These are phyloP conservation scores for Kurtzmaniella fragi DNA, from an alignment of 805 yeast species.

Conservation along the genomic window DNA sequence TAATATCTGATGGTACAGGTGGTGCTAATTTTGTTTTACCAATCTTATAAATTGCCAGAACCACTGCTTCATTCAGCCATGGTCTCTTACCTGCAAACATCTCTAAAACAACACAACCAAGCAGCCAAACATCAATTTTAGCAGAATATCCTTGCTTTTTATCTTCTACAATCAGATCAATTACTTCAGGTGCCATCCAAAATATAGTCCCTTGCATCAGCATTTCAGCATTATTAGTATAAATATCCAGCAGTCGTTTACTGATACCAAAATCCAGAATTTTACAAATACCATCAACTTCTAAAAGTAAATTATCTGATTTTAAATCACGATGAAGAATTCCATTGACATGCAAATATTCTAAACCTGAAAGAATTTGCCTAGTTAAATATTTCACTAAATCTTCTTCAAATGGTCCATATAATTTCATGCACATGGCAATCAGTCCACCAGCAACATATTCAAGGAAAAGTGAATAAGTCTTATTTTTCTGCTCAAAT, in stretches of 20 bases:
- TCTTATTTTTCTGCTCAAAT: constrained; percentile 69
- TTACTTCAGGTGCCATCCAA: constrained; percentile 99
- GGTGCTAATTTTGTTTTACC: constrained; percentile 90
- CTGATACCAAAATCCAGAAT: constrained; percentile 97
- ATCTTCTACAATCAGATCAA: constrained; percentile 71
- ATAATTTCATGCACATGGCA: constrained; percentile 73
- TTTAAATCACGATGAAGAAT: constrained; percentile 91
- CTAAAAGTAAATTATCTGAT: constrained; percentile 86
- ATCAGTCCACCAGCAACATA: constrained; percentile 98
- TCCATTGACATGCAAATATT: constrained; percentile 84
- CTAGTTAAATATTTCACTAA: constrained; percentile 66
- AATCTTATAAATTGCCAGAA: constrained; percentile 85
- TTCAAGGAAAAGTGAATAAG: constrained; percentile 84
- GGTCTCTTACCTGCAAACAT: constrained; percentile 98
- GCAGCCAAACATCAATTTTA: constrained; percentile 95
- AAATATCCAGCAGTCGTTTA: constrained; percentile 68
- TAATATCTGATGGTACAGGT: constrained; percentile 90
- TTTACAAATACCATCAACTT: constrained; percentile 89
- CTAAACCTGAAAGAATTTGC: constrained; percentile 78
- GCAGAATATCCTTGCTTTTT: constrained; percentile 92
- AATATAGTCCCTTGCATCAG: constrained; percentile 98
- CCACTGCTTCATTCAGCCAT: constrained; percentile 94
- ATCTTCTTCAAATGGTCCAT: constrained; percentile 80
- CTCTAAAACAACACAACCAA: constrained; percentile 95
- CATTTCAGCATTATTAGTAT: constrained; percentile 89